These are phyloP conservation scores for Eucommia ulmoides DNA, from an alignment of 257 asterid species.

Conservation along the genomic window DNA sequence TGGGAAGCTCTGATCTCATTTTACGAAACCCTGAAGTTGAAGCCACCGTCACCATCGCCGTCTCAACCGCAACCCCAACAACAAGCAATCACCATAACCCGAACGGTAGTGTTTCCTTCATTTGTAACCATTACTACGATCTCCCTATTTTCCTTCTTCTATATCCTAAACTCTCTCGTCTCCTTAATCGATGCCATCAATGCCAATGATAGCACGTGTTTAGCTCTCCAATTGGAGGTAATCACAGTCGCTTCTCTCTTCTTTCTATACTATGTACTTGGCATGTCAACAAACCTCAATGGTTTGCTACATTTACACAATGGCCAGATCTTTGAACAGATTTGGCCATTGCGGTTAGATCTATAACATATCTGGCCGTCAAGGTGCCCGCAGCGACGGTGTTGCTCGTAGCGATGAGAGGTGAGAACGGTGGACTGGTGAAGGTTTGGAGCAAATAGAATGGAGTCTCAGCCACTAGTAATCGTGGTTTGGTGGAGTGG, in stretches of 20 bases:
- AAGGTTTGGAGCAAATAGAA: no score
- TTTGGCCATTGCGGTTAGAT: no score
- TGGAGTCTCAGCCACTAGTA: no score
- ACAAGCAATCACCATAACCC: constrained; percentile 8
- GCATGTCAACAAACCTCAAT: constrained; percentile 28
- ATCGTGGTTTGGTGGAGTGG: no score
- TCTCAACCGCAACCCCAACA: constrained; percentile 9
- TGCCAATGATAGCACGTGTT: constrained; percentile 44
- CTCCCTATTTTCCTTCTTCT: constrained; percentile 38
- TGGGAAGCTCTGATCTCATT: background rate
- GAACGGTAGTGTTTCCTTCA: constrained; percentile 23
- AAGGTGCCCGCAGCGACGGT: no score
- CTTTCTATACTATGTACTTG: constrained; percentile 48
- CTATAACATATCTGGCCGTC: no score
- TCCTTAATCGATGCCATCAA: constrained; percentile 57
- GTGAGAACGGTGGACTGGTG: no score
- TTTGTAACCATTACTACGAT: constrained; percentile 42
- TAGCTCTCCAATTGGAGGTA: constrained; percentile 62
- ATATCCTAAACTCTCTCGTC: constrained; percentile 44
- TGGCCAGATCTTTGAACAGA: no score
- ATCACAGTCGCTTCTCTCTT: constrained; percentile 47
- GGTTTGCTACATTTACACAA: constrained; percentile 34
- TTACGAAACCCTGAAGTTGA: background rate
- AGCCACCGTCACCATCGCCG: constrained; percentile 12
- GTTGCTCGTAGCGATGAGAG: no score